phyloP scores from a whole-genome alignment of 768 basidiomycete species.

The Kondoa malvinella region DNA sequence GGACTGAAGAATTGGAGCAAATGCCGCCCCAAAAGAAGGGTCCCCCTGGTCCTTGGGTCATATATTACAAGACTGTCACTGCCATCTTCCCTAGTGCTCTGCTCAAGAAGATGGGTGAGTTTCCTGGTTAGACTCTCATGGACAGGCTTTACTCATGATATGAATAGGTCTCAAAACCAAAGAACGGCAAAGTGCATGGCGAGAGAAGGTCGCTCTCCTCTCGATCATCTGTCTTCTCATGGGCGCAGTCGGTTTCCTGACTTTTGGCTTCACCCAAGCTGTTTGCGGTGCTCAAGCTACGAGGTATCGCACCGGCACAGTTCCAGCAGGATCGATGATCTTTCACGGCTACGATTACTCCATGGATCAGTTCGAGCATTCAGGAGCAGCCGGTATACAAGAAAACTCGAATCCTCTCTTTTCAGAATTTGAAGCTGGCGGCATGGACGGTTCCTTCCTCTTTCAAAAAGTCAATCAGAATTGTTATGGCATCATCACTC shows the following conservation, averaged over 20 bases:
- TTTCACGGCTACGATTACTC: slow-evolving; percentile 92
- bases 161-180: slow-evolving; percentile 61
- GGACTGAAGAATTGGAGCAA: slow-evolving; percentile 23
- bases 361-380: slow-evolving; percentile 71
- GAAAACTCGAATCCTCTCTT: slow-evolving; percentile 70
- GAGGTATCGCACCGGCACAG: slow-evolving; percentile 60
- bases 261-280: slow-evolving; percentile 88
- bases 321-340: slow-evolving; percentile 64
- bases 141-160: neutral
- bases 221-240: slow-evolving; percentile 62
- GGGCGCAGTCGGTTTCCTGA: slow-evolving; percentile 90
- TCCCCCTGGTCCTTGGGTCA: slow-evolving; percentile 87
- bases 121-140: neutral
- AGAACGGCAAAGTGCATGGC: slow-evolving; percentile 90
- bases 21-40: slow-evolving; percentile 64
- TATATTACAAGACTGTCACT: slow-evolving; percentile 75
- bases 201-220: slow-evolving; percentile 92
- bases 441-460: slow-evolving; percentile 81
- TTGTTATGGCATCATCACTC: slow-evolving; percentile 60
- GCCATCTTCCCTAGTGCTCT: slow-evolving; percentile 63
- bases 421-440: slow-evolving; percentile 58
- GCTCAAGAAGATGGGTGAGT: slow-evolving; percentile 60
- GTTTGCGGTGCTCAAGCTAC: slow-evolving; percentile 80
- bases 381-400: slow-evolving; percentile 53
- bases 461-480: slow-evolving; percentile 83